Conservation (phyloP, 306 rosid species). For the Morella rubra region DNA sequence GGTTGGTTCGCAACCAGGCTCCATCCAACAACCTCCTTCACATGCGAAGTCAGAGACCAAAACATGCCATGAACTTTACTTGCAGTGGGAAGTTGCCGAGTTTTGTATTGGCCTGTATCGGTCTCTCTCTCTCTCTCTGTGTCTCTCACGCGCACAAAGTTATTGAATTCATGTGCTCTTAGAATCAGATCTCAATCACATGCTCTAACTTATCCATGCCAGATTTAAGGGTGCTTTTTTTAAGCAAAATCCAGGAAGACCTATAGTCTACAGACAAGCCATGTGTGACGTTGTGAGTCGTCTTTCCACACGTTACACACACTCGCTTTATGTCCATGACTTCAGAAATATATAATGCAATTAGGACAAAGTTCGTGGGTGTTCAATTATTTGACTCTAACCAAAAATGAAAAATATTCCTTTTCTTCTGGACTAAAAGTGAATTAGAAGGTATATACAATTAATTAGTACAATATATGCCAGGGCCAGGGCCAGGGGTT, state of each 20-base stretch:
- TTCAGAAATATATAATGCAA: too few species aligned
- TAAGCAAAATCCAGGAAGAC: background rate
- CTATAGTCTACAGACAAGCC: background rate
- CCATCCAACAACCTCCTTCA: slow-evolving; percentile 10
- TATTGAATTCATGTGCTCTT: background rate
- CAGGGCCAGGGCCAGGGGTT: too few species aligned
- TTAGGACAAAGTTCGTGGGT: too few species aligned
- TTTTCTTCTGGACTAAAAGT: too few species aligned
- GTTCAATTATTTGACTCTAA: too few species aligned
- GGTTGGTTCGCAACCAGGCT: too few species aligned
- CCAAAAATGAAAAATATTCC: too few species aligned
- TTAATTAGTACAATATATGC: too few species aligned
- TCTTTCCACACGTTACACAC: background rate
- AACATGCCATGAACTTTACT: background rate
- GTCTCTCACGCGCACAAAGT: too few species aligned
- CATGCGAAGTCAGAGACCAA: slow-evolving; percentile 14
- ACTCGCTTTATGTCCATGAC: too few species aligned
- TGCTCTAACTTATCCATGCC: background rate
- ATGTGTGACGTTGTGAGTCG: background rate
- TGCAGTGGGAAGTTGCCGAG: background rate
- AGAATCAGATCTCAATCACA: slow-evolving; percentile 3
- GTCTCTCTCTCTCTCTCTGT: slow-evolving; percentile 1
- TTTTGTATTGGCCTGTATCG: background rate
- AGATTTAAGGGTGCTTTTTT: background rate
- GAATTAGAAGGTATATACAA: too few species aligned